phyloP scores from a whole-genome alignment of 441 rosid genomes.

The Euphorbia schlechtendalii region DNA sequence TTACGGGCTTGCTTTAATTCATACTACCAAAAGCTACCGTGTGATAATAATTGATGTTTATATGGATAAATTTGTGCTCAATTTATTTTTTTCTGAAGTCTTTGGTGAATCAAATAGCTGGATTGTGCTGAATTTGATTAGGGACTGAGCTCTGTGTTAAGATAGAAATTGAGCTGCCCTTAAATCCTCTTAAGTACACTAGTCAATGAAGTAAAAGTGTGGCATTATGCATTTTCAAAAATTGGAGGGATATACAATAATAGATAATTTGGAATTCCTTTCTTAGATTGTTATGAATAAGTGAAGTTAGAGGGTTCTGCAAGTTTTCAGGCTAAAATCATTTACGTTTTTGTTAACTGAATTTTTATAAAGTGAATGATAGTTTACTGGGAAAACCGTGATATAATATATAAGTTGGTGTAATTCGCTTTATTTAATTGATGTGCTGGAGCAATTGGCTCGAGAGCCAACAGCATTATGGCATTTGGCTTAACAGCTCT shows the following conservation, averaged over 20 bases:
- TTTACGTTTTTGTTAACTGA: no score
- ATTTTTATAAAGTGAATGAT: not conserved
- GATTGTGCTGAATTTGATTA: not conserved
- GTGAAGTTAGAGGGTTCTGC: not conserved
- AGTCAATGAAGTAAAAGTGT: not conserved
- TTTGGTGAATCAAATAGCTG: not conserved
- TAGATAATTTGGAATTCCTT: not conserved
- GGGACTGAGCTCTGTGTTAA: not conserved
- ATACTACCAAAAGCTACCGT: not conserved
- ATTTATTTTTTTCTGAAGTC: not conserved
- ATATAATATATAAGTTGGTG: not conserved
- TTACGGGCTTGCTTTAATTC: not conserved
- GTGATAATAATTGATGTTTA: not conserved
- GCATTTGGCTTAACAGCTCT: slow-evolving; percentile 3
- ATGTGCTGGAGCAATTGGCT: no score
- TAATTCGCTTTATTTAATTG: not conserved
- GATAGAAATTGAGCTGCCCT: not conserved
- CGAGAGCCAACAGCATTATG: slow-evolving; percentile 6
- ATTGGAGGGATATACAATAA: not conserved
- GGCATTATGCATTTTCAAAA: not conserved
- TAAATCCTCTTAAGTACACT: not conserved
- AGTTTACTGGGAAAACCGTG: not conserved
- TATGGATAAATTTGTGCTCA: not conserved
- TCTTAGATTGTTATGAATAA: not conserved
- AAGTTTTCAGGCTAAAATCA: not conserved